Base-by-base conservation (phyloP, 129 eudicot genomes). In the Centrapalus pauciflorus region DNA sequence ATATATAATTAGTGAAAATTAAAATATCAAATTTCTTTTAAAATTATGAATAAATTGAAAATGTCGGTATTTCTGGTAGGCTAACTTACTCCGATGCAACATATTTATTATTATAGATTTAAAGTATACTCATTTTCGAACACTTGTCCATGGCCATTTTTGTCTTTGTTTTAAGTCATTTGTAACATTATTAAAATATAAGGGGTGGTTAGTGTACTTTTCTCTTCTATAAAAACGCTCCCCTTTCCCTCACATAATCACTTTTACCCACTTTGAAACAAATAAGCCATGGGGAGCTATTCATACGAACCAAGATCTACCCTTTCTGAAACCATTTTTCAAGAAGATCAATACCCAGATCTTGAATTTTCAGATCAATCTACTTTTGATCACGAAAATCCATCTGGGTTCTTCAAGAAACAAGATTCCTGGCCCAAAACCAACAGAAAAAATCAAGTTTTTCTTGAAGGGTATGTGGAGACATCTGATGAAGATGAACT, bases 401-500 rank as follows among this genome's bases (percentile, higher is more conserved):
- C 74, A 55, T 35, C 55, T 38, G 69, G 55, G 45, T 55, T 70
- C 14, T 38, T 61, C 28, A 60, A 76, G 40, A 67, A 71, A 26
- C 74, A 70, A 26, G 77, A 69, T 43, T 52, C 71, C 11, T 55
- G 76, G 68, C 34, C 61, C 35, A 74, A 61, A 57, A 79, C 40
- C 64, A 82, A 23, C 71, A 80, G 40, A 67, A 79, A 75, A 41
- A 72, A 61, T 7, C 80, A 79, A n/a, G 87, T 85, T 1, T 79
- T 69, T 63, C 79, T 84, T 32, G 77, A 84, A 74, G 86, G 86
- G 67, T 77, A 73, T 66, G 81, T 77, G 1, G 87, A 84, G 30
- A 61, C 26, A 17, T 43, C 69, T 5, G 82, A 80, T 59, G 80
- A 79, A 1, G 76, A 77, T 64, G 90, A 78, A 14, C 49, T 85